These are phyloP conservation scores for Cucumis hystrix DNA, from an alignment of 306 rosid species.

Conservation along the genomic window DNA sequence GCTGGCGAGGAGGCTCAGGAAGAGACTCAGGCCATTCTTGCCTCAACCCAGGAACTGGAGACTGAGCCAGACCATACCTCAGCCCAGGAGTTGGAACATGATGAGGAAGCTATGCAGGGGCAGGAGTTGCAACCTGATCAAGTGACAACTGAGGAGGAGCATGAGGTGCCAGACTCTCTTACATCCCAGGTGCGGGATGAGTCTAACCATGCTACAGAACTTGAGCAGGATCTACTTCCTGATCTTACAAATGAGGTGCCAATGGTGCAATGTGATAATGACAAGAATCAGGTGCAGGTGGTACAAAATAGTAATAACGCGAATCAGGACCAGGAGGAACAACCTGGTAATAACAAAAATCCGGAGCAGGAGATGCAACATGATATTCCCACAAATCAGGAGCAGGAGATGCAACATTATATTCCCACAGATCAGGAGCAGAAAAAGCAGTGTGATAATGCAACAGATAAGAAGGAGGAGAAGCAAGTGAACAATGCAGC, in stretches of 20 bases:
- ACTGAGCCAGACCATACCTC: neutral
- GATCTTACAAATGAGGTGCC: constrained; percentile 2
- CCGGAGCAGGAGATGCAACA: neutral
- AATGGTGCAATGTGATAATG: neutral
- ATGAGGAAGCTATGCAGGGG: neutral
- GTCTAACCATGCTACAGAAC: neutral
- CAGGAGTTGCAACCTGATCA: constrained; percentile 6
- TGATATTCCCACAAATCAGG: neutral
- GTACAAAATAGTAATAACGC: neutral
- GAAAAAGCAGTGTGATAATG: neutral
- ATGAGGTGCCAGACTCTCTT: neutral
- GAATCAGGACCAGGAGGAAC: neutral
- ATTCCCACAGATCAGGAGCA: neutral
- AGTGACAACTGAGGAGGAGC: constrained; percentile 2
- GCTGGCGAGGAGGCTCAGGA: neutral
- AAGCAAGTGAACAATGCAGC: neutral
- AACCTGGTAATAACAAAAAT: neutral
- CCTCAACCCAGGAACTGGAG: neutral
- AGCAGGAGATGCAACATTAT: neutral
- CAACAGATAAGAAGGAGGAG: neutral
- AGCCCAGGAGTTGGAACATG: neutral
- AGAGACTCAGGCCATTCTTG: neutral
- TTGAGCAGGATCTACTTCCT: neutral
- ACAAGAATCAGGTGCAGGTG: neutral
- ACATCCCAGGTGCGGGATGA: constrained; percentile 1